Evolutionary conservation across 2,329 filamentous ascomycete species (phyloP).

Genomic region (Pseudogymnoascus sp.): DNA sequence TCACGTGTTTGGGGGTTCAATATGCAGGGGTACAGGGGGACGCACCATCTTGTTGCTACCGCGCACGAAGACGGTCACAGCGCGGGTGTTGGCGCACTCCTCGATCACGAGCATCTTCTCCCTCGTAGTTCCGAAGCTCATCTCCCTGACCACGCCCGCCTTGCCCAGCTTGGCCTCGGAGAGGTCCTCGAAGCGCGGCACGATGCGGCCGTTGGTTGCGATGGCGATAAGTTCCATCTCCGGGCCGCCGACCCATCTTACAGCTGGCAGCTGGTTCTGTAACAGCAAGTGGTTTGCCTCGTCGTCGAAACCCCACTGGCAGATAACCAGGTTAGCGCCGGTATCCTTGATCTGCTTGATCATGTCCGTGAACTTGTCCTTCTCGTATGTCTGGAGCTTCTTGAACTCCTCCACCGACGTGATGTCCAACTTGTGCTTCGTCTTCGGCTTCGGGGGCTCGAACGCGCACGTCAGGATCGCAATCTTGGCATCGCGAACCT

Average conservation of each 20-base stretch:
- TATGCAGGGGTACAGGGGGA: constrained; percentile 15
- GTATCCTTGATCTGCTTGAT: constrained; percentile 97
- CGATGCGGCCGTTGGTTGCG: constrained; percentile 94
- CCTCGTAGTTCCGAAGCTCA: constrained; percentile 93
- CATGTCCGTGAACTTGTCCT: constrained; percentile 96
- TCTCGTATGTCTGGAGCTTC: constrained; percentile 92
- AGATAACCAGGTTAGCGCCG: constrained; percentile 94
- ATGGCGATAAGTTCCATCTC: constrained; percentile 99
- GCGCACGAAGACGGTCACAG: constrained; percentile 91
- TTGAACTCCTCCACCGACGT: constrained; percentile 97
- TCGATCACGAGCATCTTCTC: constrained; percentile 99
- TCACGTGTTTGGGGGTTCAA: constrained; percentile 5
- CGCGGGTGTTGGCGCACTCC: constrained; percentile 95
- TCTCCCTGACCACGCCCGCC: constrained; percentile 85
- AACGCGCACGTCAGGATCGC: constrained; percentile 97
- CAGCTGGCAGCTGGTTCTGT: constrained; percentile 91
- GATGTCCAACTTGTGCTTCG: constrained; percentile 98
- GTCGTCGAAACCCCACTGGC: constrained; percentile 99
- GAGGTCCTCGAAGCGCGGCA: constrained; percentile 93
- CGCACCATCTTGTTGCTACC: constrained; percentile 98
- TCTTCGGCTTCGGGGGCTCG: constrained; percentile 98
- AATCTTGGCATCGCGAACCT: constrained; percentile 91
- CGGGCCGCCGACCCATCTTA: constrained; percentile 95
- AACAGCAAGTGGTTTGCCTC: constrained; percentile 96
- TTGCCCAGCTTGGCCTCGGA: constrained; percentile 83